These are phyloP conservation scores for Leucaena leucocephala DNA, from an alignment of 306 rosid genomes.

Conservation along the genomic window DNA sequence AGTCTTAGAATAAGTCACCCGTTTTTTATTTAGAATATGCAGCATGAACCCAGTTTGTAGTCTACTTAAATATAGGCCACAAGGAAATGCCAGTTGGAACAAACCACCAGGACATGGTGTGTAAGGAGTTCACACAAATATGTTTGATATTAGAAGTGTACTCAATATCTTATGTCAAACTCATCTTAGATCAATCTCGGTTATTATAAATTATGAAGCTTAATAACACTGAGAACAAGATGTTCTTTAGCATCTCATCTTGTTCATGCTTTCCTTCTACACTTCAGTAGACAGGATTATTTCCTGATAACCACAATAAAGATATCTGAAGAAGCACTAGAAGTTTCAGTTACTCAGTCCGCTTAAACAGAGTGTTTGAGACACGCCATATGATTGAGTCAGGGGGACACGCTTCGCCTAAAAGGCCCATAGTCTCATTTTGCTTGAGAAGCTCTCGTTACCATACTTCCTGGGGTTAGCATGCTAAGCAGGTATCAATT, in stretches of 20 bases:
- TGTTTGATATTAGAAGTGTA: neutral
- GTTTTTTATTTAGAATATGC: neutral
- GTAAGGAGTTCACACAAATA: conserved; percentile 18
- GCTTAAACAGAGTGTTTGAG: conserved; percentile 4
- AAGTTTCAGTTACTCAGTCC: neutral
- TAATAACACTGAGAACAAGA: conserved; percentile 3
- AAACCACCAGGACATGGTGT: conserved; percentile 3
- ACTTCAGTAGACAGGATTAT: neutral
- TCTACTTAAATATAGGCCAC: neutral
- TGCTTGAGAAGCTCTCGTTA: conserved; percentile 7
- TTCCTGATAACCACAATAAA: neutral
- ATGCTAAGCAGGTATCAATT: neutral
- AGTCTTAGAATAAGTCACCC: neutral
- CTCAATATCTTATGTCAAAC: conserved; percentile 3
- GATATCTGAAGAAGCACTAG: neutral
- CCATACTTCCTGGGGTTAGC: conserved; percentile 17
- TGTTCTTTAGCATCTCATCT: neutral
- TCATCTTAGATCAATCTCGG: conserved; percentile 15
- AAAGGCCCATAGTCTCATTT: neutral
- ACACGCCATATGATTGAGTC: neutral
- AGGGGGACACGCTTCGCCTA: neutral
- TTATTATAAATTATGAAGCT: neutral
- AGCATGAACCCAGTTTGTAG: neutral
- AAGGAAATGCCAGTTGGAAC: conserved; percentile 2
- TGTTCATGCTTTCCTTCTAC: conserved; percentile 12